Conservation (phyloP, 768 basidiomycete species). For the Lactarius tabidus region DNA sequence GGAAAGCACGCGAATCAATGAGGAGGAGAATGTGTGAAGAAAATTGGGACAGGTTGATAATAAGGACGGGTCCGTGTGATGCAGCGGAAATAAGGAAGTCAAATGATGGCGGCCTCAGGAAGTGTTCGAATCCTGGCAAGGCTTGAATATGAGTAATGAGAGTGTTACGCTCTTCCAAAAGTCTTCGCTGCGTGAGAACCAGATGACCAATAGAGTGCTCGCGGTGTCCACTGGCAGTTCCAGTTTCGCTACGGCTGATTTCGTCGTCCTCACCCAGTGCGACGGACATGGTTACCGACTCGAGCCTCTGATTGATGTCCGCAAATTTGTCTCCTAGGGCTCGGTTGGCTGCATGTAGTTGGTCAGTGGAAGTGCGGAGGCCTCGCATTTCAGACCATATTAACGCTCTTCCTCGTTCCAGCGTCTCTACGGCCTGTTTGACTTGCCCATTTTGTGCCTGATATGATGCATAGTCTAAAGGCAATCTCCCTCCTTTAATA, state of each 20-base stretch:
- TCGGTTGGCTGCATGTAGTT: background rate
- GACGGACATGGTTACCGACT: background rate
- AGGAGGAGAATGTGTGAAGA: background rate
- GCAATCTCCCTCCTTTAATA: background rate
- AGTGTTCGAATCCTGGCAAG: background rate
- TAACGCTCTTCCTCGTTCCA: background rate
- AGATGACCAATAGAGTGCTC: background rate
- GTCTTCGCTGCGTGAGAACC: background rate
- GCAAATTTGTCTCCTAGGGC: background rate
- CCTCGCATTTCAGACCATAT: conserved; percentile 5
- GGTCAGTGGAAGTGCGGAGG: background rate
- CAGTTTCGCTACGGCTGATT: background rate
- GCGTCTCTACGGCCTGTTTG: background rate
- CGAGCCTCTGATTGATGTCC: background rate
- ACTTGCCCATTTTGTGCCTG: background rate
- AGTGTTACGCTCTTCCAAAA: background rate
- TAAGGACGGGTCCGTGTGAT: background rate
- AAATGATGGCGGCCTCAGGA: background rate
- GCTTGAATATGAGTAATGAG: background rate
- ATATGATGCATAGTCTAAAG: background rate
- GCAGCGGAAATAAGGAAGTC: background rate
- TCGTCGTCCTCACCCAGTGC: background rate
- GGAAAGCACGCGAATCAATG: background rate
- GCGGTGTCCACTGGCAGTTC: too few species aligned
- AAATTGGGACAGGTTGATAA: background rate